A percentile compares a stretch with the other conserved stretches of the same genome.
These are phyloP conservation scores for Clohesyomyces aquaticus DNA, from an alignment of 495 filamentous ascomycete species.

Conservation along the genomic window DNA sequence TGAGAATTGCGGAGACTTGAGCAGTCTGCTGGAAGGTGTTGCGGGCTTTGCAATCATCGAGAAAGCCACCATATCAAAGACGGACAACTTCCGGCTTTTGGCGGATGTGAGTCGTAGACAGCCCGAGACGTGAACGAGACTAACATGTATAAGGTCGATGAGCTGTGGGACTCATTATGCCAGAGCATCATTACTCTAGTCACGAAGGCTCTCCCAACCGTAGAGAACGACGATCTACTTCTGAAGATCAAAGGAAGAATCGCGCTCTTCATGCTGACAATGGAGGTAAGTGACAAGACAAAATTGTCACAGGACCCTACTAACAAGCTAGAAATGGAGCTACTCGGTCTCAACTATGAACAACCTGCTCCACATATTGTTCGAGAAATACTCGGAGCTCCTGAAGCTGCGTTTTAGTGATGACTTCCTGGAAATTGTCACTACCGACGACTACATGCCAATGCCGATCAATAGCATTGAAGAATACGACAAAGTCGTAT, in stretches of 20 bases:
- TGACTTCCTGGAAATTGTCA: slow-evolving; percentile 95
- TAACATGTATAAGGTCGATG: slow-evolving; percentile 69
- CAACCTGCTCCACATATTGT: slow-evolving; percentile 79
- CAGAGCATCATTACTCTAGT: slow-evolving; percentile 81
- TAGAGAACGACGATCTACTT: slow-evolving; percentile 81
- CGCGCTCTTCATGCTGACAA: slow-evolving; percentile 94
- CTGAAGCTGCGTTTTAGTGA: slow-evolving; percentile 87
- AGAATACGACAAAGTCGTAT: slow-evolving; percentile 92
- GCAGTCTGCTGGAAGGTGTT: slow-evolving; percentile 87
- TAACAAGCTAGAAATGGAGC: slow-evolving; percentile 61
- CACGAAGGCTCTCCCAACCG: slow-evolving; percentile 70
- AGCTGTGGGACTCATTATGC: slow-evolving; percentile 98
- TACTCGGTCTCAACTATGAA: slow-evolving; percentile 84
- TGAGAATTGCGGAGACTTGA: slow-evolving; percentile 74
- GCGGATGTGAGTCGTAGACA: slow-evolving; percentile 64
- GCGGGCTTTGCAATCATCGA: slow-evolving; percentile 97
- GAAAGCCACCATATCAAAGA: slow-evolving; percentile 85
- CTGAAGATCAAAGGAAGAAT: slow-evolving; percentile 90
- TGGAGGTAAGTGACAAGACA: slow-evolving; percentile 66
- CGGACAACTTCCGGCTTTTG: slow-evolving; percentile 76
- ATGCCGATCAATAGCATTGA: slow-evolving; percentile 91
- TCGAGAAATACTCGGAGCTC: slow-evolving; percentile 91
- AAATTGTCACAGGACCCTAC: neutral
- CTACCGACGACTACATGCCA: slow-evolving; percentile 98
- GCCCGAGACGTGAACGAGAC: neutral